Conservation (phyloP, 768 basidiomycete genomes). For the Termitomyces sp. region DNA sequence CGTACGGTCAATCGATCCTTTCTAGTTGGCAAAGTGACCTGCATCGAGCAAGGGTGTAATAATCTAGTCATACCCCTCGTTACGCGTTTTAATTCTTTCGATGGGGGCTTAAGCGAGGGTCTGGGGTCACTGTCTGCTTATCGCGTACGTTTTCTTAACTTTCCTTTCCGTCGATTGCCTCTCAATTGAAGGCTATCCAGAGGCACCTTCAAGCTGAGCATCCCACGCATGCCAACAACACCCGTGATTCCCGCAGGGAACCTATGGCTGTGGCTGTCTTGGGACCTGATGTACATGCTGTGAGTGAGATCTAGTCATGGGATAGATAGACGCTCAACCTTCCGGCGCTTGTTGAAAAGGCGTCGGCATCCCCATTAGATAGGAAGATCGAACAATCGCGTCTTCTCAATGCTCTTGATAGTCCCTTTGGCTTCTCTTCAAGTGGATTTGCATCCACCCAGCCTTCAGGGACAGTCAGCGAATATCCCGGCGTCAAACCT, state of each 20-base stretch:
- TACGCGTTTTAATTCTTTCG: constrained; percentile 22
- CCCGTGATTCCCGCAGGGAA: constrained; percentile 21
- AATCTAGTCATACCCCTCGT: constrained; percentile 27
- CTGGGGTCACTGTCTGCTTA: constrained; percentile 46
- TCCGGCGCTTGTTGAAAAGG: background rate
- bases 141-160: constrained; percentile 31
- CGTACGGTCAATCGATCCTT: background rate
- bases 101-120: constrained; percentile 41
- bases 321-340: constrained; percentile 4
- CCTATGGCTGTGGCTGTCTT: constrained; percentile 1
- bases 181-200: constrained; percentile 13
- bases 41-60: constrained; percentile 46
- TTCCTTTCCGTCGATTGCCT: background rate
- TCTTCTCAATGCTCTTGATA: constrained; percentile 7
- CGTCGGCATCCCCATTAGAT: background rate
- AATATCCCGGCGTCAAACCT: background rate
- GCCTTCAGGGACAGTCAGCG: background rate
- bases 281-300: background rate
- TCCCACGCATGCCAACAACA: constrained; percentile 23
- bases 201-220: constrained; percentile 26
- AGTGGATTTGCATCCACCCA: background rate
- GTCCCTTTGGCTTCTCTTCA: constrained; percentile 5
- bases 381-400: constrained; percentile 5
- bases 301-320: background rate
- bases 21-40: constrained; percentile 39